These are phyloP conservation scores for Salvia splendens DNA, from an alignment of 257 asterid species.

Conservation along the genomic window DNA sequence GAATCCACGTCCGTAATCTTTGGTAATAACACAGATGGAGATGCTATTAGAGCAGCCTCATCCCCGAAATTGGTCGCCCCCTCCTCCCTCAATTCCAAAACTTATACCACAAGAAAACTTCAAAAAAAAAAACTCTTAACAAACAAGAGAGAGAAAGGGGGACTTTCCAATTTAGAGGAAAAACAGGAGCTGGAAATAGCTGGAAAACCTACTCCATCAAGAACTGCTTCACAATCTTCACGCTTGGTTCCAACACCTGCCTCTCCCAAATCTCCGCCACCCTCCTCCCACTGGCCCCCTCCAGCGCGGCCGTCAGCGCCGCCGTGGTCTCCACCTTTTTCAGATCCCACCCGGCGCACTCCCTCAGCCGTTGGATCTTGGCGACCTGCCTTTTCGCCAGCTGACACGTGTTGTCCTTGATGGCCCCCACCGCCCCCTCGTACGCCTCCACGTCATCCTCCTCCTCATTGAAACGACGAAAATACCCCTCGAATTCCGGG, in stretches of 20 bases:
- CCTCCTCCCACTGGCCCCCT: slow-evolving; percentile 40
- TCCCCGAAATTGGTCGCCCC: slow-evolving; percentile 43
- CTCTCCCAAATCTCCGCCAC: slow-evolving; percentile 64
- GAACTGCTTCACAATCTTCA: slow-evolving; percentile 79
- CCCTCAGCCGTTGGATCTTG: slow-evolving; percentile 73
- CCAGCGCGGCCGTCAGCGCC: slow-evolving; percentile 49
- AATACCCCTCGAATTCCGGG: slow-evolving; percentile 69
- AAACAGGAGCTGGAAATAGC: slow-evolving; percentile 52
- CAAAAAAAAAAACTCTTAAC: slow-evolving; percentile 15
- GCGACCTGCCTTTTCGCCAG: slow-evolving; percentile 66
- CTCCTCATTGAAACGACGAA: slow-evolving; percentile 28
- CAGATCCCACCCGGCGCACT: slow-evolving; percentile 74
- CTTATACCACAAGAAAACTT: slow-evolving; percentile 25
- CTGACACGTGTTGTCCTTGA: slow-evolving; percentile 76
- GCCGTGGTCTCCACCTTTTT: slow-evolving; percentile 79
- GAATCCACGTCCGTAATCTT: too few relatives aligned
- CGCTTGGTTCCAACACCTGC: slow-evolving; percentile 73
- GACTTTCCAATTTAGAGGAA: slow-evolving; percentile 17
- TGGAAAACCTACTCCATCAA: slow-evolving; percentile 82
- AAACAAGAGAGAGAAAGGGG: slow-evolving; percentile 36
- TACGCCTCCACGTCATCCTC: slow-evolving; percentile 32
- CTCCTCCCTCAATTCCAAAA: slow-evolving; percentile 12
- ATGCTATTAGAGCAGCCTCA: slow-evolving; percentile 26
- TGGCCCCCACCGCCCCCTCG: slow-evolving; percentile 61
- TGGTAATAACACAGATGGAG: too few relatives aligned